Evolutionary conservation across 176 grass and related monocot genomes (phyloP), one percentile per base, ranked within the genome.

Genomic region (Aegilops longissima): DNA sequence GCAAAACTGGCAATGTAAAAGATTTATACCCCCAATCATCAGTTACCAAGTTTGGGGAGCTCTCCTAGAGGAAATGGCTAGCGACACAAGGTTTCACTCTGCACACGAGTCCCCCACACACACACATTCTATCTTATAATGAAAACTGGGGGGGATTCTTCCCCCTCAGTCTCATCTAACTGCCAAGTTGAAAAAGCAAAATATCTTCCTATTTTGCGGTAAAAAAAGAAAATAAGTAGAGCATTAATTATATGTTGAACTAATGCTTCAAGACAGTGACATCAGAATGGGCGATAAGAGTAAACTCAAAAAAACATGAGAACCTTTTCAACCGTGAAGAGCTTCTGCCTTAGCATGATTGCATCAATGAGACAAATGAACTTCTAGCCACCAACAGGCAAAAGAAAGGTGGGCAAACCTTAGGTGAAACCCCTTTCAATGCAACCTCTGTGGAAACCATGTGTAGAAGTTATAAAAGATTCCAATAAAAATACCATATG

Each of bases 311-410:
- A 64, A 21, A 35, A 6, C 5, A 56, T 61, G 6, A 59, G 10
- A 73, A 25, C 45, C 14, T 76, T 75, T 34, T 42, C 74, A 84
- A 35, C 59, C 16, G 27, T 75, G 54, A 87, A 72, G 52, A 79
- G 39, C 20, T 64, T 88, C 8, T 78, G 23, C n/a, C 9, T 71
- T 47, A 20, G 27, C 16, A 88, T 62, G 13, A 83, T 42, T 61
- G 24, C 6, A 84, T 59, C 17, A 61, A 59, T 67, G 66, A 67
- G 47, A 84, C 6, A 49, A 21, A 72, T 4, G 40, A 80, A 56
- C n/a, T 63, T 84, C 39, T 44, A 62, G 31, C 16, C 61, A 82
- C 9, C 3, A 12, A 75, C 59, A 44, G 30, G 59, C 56, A 30
- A 65, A 83, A 65, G 30, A 73, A 42, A 30, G 2, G 11, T 84